These are phyloP conservation scores for Lanzia echinophila DNA, from an alignment of 2,329 filamentous ascomycete genomes.

Conservation along the genomic window DNA sequence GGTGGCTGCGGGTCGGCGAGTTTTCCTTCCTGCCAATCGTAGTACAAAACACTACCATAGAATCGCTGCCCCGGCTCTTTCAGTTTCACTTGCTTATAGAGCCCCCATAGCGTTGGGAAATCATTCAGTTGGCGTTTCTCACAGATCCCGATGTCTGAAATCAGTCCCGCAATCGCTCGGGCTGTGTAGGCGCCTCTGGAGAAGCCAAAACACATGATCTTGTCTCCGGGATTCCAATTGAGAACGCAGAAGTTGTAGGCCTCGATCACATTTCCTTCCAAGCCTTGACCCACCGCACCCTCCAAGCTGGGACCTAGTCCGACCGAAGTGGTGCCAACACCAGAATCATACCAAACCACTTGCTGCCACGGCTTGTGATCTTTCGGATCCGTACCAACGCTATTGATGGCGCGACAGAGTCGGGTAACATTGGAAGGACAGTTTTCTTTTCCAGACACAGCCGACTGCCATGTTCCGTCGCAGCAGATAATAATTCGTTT, in stretches of 20 bases:
- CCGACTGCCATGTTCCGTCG: constrained; percentile 7
- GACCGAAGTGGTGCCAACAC: constrained; percentile 3
- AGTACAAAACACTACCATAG: neutral
- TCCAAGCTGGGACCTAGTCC: neutral
- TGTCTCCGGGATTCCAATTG: neutral
- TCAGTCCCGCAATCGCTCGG: constrained; percentile 28
- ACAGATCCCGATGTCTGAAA: neutral
- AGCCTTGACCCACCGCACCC: constrained; percentile 6
- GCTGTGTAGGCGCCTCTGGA: constrained; percentile 35
- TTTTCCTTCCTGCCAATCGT: neutral
- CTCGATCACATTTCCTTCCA: constrained; percentile 9
- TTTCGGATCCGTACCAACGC: neutral
- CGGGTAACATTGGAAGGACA: neutral
- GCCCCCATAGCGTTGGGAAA: too few species aligned
- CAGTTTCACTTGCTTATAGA: neutral
- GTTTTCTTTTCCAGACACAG: neutral
- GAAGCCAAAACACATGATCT: constrained; percentile 27
- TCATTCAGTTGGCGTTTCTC: too few species aligned
- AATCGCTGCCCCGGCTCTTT: neutral
- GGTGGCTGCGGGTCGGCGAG: neutral
- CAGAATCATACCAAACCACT: constrained; percentile 9
- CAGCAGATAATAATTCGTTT: constrained; percentile 5
- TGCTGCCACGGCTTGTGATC: neutral
- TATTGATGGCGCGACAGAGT: constrained; percentile 3
- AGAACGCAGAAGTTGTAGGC: constrained; percentile 36